Conservation (phyloP, 169 alveolate genomes). For the Plasmodium chabaudi region DNA sequence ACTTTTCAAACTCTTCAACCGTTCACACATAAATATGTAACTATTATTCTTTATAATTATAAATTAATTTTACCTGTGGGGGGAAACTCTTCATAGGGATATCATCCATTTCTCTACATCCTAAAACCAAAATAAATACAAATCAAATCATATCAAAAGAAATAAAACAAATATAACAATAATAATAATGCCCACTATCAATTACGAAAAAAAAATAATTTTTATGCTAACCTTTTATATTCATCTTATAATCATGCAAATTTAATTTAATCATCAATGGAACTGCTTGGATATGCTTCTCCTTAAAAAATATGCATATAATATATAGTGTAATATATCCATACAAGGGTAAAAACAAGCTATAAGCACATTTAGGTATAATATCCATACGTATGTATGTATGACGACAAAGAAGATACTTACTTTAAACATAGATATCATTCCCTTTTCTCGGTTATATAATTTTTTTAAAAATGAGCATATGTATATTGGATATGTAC, state of each 20-base stretch:
- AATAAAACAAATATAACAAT: constrained; percentile 2
- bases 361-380: neutral
- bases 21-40: neutral
- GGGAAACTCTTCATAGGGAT: neutral
- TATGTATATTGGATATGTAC: constrained; percentile 42
- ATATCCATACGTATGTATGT: neutral
- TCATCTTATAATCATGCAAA: constrained; percentile 46
- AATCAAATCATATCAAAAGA: neutral
- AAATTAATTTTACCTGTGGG: neutral
- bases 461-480: constrained; percentile 65
- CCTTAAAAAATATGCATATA: constrained; percentile 13
- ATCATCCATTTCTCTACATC: neutral
- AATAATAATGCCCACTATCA: neutral
- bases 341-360: neutral
- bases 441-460: constrained; percentile 26
- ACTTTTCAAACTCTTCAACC: neutral
- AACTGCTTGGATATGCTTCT: constrained; percentile 25
- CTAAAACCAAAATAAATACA: neutral
- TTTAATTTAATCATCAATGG: constrained; percentile 39
- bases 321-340: neutral
- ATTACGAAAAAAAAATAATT: too few species aligned
- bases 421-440: constrained; percentile 40
- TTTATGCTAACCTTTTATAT: constrained; percentile 10
- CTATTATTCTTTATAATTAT: too few species aligned
- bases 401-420: neutral